Evolutionary conservation across 2,329 filamentous ascomycete genomes (phyloP), one percentile per base, ranked within the genome.

Genomic region (Trichoderma sp.): DNA sequence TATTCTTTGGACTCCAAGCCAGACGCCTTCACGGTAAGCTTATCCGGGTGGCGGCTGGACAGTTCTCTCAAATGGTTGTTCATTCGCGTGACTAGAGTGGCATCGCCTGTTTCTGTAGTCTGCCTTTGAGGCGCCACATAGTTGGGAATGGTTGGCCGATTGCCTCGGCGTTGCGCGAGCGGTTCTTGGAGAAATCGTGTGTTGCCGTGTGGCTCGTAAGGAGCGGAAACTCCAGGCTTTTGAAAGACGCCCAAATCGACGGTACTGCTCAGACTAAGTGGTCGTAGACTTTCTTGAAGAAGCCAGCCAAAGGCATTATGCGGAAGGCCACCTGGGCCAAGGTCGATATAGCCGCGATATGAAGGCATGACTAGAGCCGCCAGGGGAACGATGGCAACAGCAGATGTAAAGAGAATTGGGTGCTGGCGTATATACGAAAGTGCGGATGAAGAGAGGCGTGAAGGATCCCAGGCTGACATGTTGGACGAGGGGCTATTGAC

Each of bases 281-380:
- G 71, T 67, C 78, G 78, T n/a, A 80, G 63, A 5, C 72, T 16
- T 10, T 75, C 71, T 71, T 83, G 81, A 3, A 79, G 24, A 0
- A 81, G 74, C 80, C 81, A 85, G 37, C 83, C 83, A 24, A 75
- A 37, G 33, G 79, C 33, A 68, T 83, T 82, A 72, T 82, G 76
- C 0, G 83, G 82, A 0, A 83, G 68, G 19, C 83, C 83, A 68
- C 83, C 82, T 4, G 77, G 78, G 16, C 83, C 83, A 37, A 85
- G 78, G 1, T 79, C 78, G 19, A 82, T 77, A 73, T 76, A 85
- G 59, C 75, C 77, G 4, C 72, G 75, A 75, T 85, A 85, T 73
- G 75, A 77, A 47, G 71, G 67, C 56, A 73, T 59, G 24, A 75
- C 72, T 64, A 77, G 75, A 6, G 74, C 71, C 3, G n/a, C 40